Evolutionary conservation across 805 yeast genomes (phyloP).

Genomic region (Saccharomyces paradoxus): DNA sequence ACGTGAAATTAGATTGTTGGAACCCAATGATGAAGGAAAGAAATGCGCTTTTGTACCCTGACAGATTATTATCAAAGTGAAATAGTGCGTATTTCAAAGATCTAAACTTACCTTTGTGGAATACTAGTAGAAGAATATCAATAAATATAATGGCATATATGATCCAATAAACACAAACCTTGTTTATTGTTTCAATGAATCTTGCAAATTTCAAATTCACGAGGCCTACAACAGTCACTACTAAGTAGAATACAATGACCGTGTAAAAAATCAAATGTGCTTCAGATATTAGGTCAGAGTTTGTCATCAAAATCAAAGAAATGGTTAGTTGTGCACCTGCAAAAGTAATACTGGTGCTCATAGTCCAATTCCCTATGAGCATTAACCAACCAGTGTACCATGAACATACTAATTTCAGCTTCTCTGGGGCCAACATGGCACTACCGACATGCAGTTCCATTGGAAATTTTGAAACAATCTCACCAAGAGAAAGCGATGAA

Average conservation of each 20-base stretch:
- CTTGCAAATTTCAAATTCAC: constrained; percentile 55
- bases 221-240: constrained; percentile 53
- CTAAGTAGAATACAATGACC: constrained; percentile 45
- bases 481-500: constrained; percentile 67
- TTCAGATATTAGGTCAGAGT: constrained; percentile 42
- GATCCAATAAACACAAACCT: constrained; percentile 68
- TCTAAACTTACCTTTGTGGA: constrained; percentile 50
- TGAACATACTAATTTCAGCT: constrained; percentile 48
- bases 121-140: constrained; percentile 50
- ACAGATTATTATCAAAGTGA: constrained; percentile 58
- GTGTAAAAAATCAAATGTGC: constrained; percentile 46
- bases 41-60: constrained; percentile 62
- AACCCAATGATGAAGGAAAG: constrained; percentile 70
- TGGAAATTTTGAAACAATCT: constrained; percentile 69
- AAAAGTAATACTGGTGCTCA: constrained; percentile 63
- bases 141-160: constrained; percentile 60
- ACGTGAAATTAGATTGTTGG: constrained; percentile 69
- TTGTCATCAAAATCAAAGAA: constrained; percentile 55
- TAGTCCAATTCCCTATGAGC: constrained; percentile 69
- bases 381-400: constrained; percentile 79
- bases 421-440: constrained; percentile 55
- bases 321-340: constrained; percentile 70
- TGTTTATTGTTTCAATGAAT: constrained; percentile 55
- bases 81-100: constrained; percentile 53
- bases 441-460: constrained; percentile 72